A percentile compares a stretch with the other conserved stretches of the same genome.
Evolutionary conservation across 1,284 basidiomycete species (phyloP).

Genomic region (Termitomyces sp.): DNA sequence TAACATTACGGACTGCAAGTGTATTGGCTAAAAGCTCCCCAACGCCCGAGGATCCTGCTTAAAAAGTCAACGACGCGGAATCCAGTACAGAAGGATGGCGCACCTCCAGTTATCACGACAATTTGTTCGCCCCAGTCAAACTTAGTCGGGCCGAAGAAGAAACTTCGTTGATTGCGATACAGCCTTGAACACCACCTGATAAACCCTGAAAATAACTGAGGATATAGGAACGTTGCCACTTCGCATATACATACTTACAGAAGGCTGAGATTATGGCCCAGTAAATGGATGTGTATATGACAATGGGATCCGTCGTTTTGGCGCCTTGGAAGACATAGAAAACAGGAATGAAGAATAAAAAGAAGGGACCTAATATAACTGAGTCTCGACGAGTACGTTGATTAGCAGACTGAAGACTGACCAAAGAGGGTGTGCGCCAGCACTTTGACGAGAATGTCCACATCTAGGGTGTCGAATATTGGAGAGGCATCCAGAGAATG

Average conservation of each 20-base stretch:
- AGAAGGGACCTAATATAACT: conserved; percentile 64
- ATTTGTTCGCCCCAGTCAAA: conserved; percentile 84
- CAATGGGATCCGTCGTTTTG: conserved; percentile 43
- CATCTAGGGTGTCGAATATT: conserved; percentile 60
- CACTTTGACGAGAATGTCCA: conserved; percentile 75
- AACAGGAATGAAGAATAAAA: conserved; percentile 70
- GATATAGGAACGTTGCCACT: background rate
- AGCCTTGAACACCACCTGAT: conserved; percentile 64
- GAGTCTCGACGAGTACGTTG: background rate
- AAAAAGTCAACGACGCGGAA: conserved; percentile 5
- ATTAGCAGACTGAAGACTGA: conserved; percentile 31
- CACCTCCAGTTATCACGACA: conserved; percentile 86
- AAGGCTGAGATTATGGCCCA: conserved; percentile 52
- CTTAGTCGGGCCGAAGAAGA: conserved; percentile 52
- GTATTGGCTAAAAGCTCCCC: conserved; percentile 84
- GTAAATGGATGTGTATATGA: conserved; percentile 50
- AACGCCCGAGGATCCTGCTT: conserved; percentile 78
- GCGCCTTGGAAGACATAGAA: conserved; percentile 71
- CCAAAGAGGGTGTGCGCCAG: conserved; percentile 74
- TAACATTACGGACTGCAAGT: conserved; percentile 74
- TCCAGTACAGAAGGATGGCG: conserved; percentile 18
- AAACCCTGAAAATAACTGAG: conserved; percentile 43
- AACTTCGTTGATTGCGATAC: conserved; percentile 68
- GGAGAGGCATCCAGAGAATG: conserved; percentile 31
- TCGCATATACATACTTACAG: conserved; percentile 49